A percentile compares a stretch with the other conserved stretches of the same genome.
Conservation (phyloP, 148 eudicot genomes). For the Rhododendron vialii region DNA sequence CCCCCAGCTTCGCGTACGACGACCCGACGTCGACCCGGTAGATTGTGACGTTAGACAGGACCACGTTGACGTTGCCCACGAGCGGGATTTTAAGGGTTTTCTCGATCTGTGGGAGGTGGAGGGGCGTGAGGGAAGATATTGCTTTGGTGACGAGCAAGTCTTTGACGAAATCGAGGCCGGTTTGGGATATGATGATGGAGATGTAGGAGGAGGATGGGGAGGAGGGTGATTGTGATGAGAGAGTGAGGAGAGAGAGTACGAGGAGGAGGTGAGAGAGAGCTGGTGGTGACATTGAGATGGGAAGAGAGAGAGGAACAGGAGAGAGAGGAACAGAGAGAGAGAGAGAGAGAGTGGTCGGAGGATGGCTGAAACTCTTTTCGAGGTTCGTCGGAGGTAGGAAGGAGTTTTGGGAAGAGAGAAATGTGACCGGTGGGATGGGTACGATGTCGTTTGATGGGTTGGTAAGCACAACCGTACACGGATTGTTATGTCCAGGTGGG, state of each 20-base stretch:
- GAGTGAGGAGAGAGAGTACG: neutral
- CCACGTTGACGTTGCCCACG: conserved; percentile 57
- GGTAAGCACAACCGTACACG: neutral
- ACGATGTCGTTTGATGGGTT: neutral
- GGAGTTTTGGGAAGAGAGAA: neutral
- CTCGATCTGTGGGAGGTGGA: conserved; percentile 53
- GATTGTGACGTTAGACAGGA: conserved; percentile 54
- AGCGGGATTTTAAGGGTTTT: conserved; percentile 50
- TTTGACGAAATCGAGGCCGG: conserved; percentile 73
- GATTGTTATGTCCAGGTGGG: no score
- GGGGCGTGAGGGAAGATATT: conserved; percentile 68
- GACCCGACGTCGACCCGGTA: conserved; percentile 47
- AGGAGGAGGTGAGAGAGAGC: neutral
- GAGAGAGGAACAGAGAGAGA: neutral
- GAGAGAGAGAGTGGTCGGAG: neutral
- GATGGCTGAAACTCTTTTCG: neutral
- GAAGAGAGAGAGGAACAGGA: neutral
- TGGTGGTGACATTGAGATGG: conserved; percentile 9
- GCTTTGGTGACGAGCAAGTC: conserved; percentile 61
- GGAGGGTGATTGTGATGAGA: neutral
- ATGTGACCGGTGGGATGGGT: neutral
- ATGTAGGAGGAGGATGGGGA: conserved; percentile 41
- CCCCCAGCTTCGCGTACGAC: conserved; percentile 46
- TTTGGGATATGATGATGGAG: conserved; percentile 63
- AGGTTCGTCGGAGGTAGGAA: neutral